Evolutionary conservation across 768 basidiomycete genomes (phyloP).

Genomic region (Multifurca ochricompacta): DNA sequence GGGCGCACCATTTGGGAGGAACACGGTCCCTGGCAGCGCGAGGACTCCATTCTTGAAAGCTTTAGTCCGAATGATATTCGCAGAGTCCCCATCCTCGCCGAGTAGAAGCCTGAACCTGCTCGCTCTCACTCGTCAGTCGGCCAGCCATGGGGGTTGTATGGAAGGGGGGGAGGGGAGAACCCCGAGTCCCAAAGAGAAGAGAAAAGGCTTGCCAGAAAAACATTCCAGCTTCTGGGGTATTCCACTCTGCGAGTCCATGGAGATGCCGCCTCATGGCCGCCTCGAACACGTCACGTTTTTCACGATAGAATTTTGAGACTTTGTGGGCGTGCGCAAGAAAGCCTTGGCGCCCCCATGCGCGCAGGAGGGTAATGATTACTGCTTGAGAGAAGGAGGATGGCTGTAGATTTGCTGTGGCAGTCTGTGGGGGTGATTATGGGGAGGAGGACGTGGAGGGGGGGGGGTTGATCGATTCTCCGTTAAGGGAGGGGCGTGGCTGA

Average conservation of each 20-base stretch:
- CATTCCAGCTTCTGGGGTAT: conserved; percentile 70
- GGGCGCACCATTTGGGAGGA: conserved; percentile 62
- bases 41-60: conserved; percentile 79
- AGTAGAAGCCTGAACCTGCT: conserved; percentile 64
- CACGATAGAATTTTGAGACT: conserved; percentile 68
- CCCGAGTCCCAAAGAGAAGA: background rate
- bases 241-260: conserved; percentile 69
- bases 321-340: conserved; percentile 59
- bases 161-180: too few species aligned
- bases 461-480: too few species aligned
- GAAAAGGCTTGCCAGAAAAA: conserved; percentile 66
- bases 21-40: conserved; percentile 81
- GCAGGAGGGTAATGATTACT: conserved; percentile 48
- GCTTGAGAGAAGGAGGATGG: conserved; percentile 56
- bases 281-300: conserved; percentile 74
- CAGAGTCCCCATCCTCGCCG: conserved; percentile 49
- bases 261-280: conserved; percentile 67
- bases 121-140: background rate
- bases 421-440: conserved; percentile 46
- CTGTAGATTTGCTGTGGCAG: conserved; percentile 60
- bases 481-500: too few species aligned
- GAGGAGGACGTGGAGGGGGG: too few species aligned
- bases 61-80: conserved; percentile 58
- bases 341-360: conserved; percentile 69
- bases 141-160: too few species aligned